Evolutionary conservation across 495 filamentous ascomycete genomes (phyloP).

Genomic region (Penicillium paxilli): DNA sequence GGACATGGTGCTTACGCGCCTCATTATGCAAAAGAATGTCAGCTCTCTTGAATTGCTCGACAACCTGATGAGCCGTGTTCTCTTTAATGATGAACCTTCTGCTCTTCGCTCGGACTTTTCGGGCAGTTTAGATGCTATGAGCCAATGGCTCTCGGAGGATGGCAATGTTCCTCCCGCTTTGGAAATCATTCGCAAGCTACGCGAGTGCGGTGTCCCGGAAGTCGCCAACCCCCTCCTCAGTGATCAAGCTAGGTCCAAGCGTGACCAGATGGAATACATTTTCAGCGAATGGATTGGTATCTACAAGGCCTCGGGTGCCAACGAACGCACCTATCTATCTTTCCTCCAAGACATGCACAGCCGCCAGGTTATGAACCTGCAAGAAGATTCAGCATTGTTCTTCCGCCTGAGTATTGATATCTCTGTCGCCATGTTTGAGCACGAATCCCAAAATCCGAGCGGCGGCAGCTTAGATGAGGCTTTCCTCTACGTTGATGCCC

Average conservation of each 20-base stretch:
- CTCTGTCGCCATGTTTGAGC: constrained; percentile 74
- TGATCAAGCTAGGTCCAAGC: constrained; percentile 54
- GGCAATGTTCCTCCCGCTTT: constrained; percentile 61
- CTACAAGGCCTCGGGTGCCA: constrained; percentile 68
- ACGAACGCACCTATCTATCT: constrained; percentile 66
- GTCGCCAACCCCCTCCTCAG: constrained; percentile 45
- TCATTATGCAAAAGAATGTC: constrained; percentile 65
- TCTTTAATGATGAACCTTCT: constrained; percentile 73
- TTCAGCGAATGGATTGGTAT: constrained; percentile 93
- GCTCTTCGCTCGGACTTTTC: constrained; percentile 86
- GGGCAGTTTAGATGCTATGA: constrained; percentile 74
- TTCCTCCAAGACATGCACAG: constrained; percentile 87
- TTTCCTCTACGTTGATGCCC: constrained; percentile 77
- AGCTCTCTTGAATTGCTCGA: constrained; percentile 73
- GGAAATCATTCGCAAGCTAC: constrained; percentile 72
- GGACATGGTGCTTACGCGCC: constrained; percentile 72
- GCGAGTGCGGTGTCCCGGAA: constrained; percentile 58
- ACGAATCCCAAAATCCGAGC: constrained; percentile 55
- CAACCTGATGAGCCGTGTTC: constrained; percentile 69
- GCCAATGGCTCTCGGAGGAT: constrained; percentile 78
- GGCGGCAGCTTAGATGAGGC: constrained; percentile 66
- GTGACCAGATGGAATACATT: constrained; percentile 87
- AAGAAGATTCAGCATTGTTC: constrained; percentile 76
- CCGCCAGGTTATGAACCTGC: constrained; percentile 63
- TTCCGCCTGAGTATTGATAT: constrained; percentile 79